These are phyloP conservation scores for Aspergillus phoenicis DNA, from an alignment of 2,329 filamentous ascomycete species.

Conservation along the genomic window DNA sequence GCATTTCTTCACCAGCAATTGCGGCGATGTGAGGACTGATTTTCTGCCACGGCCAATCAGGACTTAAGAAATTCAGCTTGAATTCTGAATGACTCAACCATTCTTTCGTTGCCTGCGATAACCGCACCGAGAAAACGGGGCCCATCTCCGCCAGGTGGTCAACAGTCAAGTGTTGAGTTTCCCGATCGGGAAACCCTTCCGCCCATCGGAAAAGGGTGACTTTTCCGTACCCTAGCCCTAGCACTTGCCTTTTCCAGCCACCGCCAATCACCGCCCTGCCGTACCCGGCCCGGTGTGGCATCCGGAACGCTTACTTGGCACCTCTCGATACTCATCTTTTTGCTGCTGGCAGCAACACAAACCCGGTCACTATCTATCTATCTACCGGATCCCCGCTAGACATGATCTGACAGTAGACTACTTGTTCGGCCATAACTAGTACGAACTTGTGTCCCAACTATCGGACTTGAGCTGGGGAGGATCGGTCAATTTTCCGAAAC, in stretches of 20 bases:
- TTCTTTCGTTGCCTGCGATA: no score
- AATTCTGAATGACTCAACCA: no score
- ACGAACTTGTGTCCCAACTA: no score
- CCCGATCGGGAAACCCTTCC: neutral
- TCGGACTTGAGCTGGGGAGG: no score
- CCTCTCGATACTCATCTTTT: neutral
- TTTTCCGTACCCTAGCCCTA: neutral
- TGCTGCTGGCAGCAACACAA: neutral
- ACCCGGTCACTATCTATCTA: no score
- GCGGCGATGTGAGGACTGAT: slow-evolving; percentile 3
- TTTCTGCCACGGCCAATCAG: neutral
- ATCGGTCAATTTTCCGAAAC: no score
- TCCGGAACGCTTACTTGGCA: neutral
- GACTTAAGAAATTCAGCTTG: no score
- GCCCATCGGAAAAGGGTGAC: neutral
- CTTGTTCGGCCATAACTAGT: no score
- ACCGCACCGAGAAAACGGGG: no score
- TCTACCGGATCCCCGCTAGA: no score
- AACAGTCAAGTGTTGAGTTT: neutral
- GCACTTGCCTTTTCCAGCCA: neutral
- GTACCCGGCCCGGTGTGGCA: neutral
- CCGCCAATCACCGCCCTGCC: neutral
- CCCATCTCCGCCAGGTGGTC: neutral
- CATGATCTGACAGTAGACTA: no score
- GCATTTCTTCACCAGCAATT: slow-evolving; percentile 34